Conservation (phyloP, 2,329 filamentous ascomycete genomes). For the Orbilia brochopaga region DNA sequence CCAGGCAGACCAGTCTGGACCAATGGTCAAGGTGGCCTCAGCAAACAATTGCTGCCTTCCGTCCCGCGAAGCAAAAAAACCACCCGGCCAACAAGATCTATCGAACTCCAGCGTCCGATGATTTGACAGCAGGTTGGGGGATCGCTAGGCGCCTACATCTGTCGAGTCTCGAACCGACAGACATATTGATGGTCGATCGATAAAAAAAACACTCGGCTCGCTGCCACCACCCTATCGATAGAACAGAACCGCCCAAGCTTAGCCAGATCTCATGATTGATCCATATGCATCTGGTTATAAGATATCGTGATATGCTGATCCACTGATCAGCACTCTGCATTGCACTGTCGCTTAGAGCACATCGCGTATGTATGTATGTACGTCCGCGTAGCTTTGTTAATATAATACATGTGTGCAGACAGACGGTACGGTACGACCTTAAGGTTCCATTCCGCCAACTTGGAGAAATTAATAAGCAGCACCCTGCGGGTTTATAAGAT, state of each 20-base stretch:
- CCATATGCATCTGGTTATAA: neutral
- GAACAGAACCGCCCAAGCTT: neutral
- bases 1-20: neutral
- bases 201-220: neutral
- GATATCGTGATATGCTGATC: slow-evolving; percentile 7
- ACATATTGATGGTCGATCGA: neutral
- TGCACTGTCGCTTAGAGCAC: neutral
- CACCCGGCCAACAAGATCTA: neutral
- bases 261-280: neutral
- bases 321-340: neutral
- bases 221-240: neutral
- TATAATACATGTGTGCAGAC: no score
- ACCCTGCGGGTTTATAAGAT: no score
- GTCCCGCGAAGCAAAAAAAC: slow-evolving; percentile 2
- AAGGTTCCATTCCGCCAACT: no score
- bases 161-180: neutral
- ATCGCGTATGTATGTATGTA: neutral
- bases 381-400: no score
- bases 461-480: no score
- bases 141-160: neutral
- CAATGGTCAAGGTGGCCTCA: slow-evolving; percentile 1
- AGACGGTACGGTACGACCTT: no score
- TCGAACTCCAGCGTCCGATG: neutral
- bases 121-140: neutral
- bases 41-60: neutral